Evolutionary conservation across 495 filamentous ascomycete genomes (phyloP).

Genomic region (Xylaria longipes): DNA sequence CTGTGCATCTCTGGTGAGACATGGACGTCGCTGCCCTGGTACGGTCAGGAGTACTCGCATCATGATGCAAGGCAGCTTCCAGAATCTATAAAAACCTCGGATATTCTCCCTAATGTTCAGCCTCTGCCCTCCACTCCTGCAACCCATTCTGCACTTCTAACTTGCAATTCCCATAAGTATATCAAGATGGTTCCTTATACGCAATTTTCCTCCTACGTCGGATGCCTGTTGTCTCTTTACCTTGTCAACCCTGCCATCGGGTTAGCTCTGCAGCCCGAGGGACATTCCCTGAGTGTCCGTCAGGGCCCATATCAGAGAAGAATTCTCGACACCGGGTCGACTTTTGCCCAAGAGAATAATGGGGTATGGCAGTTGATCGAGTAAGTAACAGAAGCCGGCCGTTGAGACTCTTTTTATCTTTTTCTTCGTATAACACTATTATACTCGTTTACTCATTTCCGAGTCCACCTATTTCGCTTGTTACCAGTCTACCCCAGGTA

Average conservation of each 20-base stretch:
- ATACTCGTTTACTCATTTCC: neutral
- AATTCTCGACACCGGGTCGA: slow-evolving; percentile 15
- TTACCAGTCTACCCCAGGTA: neutral
- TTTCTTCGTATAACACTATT: neutral
- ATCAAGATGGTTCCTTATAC: neutral
- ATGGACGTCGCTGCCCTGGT: neutral
- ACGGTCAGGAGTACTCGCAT: neutral
- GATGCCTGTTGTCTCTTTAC: slow-evolving; percentile 14
- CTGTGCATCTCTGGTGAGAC: neutral
- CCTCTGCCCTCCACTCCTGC: neutral
- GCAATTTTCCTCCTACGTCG: neutral
- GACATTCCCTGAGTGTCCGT: neutral
- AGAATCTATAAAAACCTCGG: slow-evolving; percentile 8
- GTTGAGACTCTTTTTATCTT: neutral
- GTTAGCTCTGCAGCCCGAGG: neutral
- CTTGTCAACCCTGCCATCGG: neutral
- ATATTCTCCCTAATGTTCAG: neutral
- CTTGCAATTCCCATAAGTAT: neutral
- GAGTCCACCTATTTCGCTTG: neutral
- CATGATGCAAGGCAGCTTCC: neutral
- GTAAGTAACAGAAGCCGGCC: neutral
- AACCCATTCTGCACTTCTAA: neutral
- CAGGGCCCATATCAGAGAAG: neutral
- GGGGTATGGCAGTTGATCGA: slow-evolving; percentile 24
- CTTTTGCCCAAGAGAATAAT: slow-evolving; percentile 15